Evolutionary conservation across 768 basidiomycete species (phyloP).

Genomic region (Boletus insuetus): DNA sequence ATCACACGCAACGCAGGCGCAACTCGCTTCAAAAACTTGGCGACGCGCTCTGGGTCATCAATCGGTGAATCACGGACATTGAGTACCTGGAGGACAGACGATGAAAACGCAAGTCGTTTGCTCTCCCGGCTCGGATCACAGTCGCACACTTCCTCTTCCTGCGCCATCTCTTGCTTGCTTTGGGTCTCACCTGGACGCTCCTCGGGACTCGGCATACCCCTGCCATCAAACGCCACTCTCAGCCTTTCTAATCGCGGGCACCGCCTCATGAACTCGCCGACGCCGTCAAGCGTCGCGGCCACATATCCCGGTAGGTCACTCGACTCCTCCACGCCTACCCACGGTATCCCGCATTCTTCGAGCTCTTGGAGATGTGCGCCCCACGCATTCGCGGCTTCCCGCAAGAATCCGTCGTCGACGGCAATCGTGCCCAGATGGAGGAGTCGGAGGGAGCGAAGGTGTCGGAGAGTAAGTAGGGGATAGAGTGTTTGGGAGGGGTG

Average conservation of each 20-base stretch:
- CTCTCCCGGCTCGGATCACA: neutral
- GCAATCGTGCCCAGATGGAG: slow-evolving; percentile 27
- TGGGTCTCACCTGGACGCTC: neutral
- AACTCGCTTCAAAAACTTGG: slow-evolving; percentile 22
- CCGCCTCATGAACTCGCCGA: slow-evolving; percentile 18
- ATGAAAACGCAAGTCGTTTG: neutral
- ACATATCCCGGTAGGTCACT: slow-evolving; percentile 6
- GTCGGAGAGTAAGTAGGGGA: slow-evolving; percentile 23
- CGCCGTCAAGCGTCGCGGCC: slow-evolving; percentile 20
- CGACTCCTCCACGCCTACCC: slow-evolving; percentile 20
- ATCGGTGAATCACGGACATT: slow-evolving; percentile 30
- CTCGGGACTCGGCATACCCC: neutral
- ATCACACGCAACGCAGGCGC: slow-evolving; percentile 26
- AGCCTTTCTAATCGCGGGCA: slow-evolving; percentile 20
- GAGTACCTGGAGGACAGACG: slow-evolving; percentile 20
- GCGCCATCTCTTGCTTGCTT: neutral
- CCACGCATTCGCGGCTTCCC: slow-evolving; percentile 28
- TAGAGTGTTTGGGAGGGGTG: slow-evolving; percentile 22
- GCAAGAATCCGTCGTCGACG: slow-evolving; percentile 27
- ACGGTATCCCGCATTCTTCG: slow-evolving; percentile 28
- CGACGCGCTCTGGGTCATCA: slow-evolving; percentile 23
- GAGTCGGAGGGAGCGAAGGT: slow-evolving; percentile 20
- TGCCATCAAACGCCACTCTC: slow-evolving; percentile 26
- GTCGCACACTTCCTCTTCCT: neutral
- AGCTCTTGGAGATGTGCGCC: slow-evolving; percentile 24